Evolutionary conservation across 2,329 filamentous ascomycete species (phyloP), one percentile per base, ranked within the genome.

Genomic region (Zasmidium cellare): DNA sequence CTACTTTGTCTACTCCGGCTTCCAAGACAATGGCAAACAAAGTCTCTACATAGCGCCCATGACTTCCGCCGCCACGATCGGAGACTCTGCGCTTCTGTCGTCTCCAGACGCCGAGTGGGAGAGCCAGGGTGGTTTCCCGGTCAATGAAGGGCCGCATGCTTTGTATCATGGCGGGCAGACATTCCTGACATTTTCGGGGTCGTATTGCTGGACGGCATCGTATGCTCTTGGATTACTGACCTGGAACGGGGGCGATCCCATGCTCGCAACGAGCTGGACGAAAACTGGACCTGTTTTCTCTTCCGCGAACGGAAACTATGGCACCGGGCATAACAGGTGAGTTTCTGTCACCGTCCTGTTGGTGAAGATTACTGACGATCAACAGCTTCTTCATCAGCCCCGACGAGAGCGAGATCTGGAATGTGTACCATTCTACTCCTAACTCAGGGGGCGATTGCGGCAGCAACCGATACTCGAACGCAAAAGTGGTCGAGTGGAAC

Each of bases 341-440:
- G 53, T 56, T 16, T 44, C 44, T 51, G 25, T 28, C 11, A 28
- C 11, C 25, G n/a, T n/a, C n/a, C n/a, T n/a, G n/a, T n/a, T 18
- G 2, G 16, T n/a, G n/a, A n/a, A n/a, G n/a, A n/a, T n/a, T n/a
- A n/a, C n/a, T n/a, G n/a, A n/a, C n/a, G n/a, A n/a, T n/a, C n/a
- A n/a, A n/a, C 51, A 81, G 80, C 2, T 85, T 86, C 75, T 85
- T 86, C 71, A 73, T 70, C 24, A 84, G 80, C 60, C 82, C 82
- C 0, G 81, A 85, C 59, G 80, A 76, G 2, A 78, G 71, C 0
- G 76, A 85, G 69, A 80, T 77, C 2, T 85, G 78, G 78, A 83
- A 81, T 52, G 78, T 81, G 0, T 85, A 82, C 68, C 82, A 85
- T 61, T 82, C 82, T 0, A 84, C 82, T 0, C 71, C 74, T 1